These are phyloP conservation scores for Leccinum subatratum DNA, from an alignment of 1,284 basidiomycete species.

Conservation along the genomic window DNA sequence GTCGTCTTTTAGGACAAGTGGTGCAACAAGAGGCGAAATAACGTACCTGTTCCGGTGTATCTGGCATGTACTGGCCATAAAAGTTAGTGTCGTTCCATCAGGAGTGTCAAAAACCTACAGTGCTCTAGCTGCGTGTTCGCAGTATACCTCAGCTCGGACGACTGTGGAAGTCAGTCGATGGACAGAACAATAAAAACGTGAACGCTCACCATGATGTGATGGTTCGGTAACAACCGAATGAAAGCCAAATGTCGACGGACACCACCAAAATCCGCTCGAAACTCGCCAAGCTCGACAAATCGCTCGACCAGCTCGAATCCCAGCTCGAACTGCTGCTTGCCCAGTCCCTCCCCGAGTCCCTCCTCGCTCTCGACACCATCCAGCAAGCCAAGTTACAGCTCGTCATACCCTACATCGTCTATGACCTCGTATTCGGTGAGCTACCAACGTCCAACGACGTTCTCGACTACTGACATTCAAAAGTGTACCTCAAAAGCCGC, in stretches of 20 bases:
- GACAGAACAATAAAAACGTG: neutral
- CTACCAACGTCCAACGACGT: neutral
- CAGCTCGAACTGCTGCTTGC: slow-evolving; percentile 59
- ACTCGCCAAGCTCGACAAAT: slow-evolving; percentile 46
- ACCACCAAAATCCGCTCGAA: slow-evolving; percentile 52
- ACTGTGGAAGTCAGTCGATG: slow-evolving; percentile 39
- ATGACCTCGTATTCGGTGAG: slow-evolving; percentile 77
- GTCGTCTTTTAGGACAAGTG: slow-evolving; percentile 8
- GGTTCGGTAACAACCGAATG: neutral
- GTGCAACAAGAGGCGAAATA: neutral
- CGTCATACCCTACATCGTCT: slow-evolving; percentile 70
- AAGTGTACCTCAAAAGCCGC: slow-evolving; percentile 73
- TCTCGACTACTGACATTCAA: neutral
- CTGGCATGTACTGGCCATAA: slow-evolving; percentile 77
- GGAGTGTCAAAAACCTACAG: slow-evolving; percentile 46
- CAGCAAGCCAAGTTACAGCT: slow-evolving; percentile 77
- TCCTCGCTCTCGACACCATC: slow-evolving; percentile 61
- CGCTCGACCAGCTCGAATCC: slow-evolving; percentile 64
- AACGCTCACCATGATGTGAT: slow-evolving; percentile 19
- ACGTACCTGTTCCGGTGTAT: slow-evolving; percentile 87
- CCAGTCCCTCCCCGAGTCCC: slow-evolving; percentile 60
- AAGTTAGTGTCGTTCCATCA: slow-evolving; percentile 12
- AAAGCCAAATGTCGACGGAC: slow-evolving; percentile 46
- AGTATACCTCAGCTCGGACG: slow-evolving; percentile 87
- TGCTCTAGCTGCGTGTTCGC: slow-evolving; percentile 93